Evolutionary conservation across 768 basidiomycete genomes (phyloP), one percentile per base, ranked within the genome.

Genomic region (Mycena haematopus): DNA sequence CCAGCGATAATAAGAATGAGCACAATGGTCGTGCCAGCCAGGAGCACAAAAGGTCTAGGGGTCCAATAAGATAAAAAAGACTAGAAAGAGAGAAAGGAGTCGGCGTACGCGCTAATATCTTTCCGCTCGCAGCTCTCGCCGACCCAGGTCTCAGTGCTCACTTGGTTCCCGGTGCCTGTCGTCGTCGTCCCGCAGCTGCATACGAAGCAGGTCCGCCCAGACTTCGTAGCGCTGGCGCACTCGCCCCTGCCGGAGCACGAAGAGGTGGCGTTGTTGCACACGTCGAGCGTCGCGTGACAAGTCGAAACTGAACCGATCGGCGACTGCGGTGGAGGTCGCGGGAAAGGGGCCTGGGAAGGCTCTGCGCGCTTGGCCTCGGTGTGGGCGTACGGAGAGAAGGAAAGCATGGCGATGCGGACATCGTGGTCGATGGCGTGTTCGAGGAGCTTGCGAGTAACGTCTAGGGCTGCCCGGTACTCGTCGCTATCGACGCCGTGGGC

Each of bases 101-200:
- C 10, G 15, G 85, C 90, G 63, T 70, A 92, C 92, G 85, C 86
- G 79, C 90, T 93, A 51, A 94, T 76, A 70, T 95, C 93, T 75
- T 86, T 87, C 65, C 87, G 83, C 78, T 93, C 86, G 67, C 93
- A 95, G 65, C 79, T 84, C 55, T 83, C 81, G 6, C 93, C 93
- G 1, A 83, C 92, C 92, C 93, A 95, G 33, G 74, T 75, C 64
- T 87, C 83, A 4, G 81, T 85, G 72, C 86, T 81, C 29, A 77
- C 72, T n/a, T 86, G 82, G 25, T 78, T 74, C 11, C 80, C 80
- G 58, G 82, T 76, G 50, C 81, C 82, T 11, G 85, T 88, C 27
- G 74, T 77, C 9, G 82, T 80, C 13, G 70, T 73, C 22, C 76
- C 75, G 65, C 86, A 88, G 46, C 77, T 74, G 70, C 86, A 88